Conservation (phyloP, 257 asterid genomes). For the Solanum neorickii region DNA sequence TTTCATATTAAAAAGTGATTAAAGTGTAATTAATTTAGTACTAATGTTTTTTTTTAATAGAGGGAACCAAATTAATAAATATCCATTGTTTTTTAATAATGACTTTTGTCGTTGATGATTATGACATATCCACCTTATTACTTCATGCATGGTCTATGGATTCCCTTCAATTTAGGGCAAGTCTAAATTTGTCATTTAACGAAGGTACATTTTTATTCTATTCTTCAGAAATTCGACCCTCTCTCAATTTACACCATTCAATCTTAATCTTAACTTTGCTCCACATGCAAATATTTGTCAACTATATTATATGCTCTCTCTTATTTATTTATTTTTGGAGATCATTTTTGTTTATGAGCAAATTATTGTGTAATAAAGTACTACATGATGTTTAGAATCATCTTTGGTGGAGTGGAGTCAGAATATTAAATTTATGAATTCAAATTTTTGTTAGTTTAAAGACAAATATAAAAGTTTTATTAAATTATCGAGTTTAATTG, state of each 20-base stretch:
- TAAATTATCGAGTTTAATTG: neutral
- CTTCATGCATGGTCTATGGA: neutral
- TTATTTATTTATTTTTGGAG: neutral
- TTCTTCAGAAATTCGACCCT: neutral
- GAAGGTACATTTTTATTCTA: neutral
- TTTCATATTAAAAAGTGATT: neutral
- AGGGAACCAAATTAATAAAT: neutral
- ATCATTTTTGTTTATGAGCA: neutral
- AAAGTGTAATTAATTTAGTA: neutral
- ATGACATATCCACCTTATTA: neutral
- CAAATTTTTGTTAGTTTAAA: neutral
- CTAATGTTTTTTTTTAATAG: neutral
- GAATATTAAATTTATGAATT: neutral
- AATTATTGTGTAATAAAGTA: neutral
- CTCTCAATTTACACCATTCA: neutral
- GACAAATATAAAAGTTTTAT: no score
- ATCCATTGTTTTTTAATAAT: neutral
- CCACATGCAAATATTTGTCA: neutral
- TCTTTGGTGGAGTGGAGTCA: neutral
- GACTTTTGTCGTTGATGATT: neutral
- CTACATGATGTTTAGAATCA: neutral
- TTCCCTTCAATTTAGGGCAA: neutral
- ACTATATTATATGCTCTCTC: neutral
- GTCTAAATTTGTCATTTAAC: neutral
- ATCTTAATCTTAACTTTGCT: neutral